These are phyloP conservation scores for Nyctanthes arbortristis DNA, from an alignment of 257 asterid species.

Conservation along the genomic window DNA sequence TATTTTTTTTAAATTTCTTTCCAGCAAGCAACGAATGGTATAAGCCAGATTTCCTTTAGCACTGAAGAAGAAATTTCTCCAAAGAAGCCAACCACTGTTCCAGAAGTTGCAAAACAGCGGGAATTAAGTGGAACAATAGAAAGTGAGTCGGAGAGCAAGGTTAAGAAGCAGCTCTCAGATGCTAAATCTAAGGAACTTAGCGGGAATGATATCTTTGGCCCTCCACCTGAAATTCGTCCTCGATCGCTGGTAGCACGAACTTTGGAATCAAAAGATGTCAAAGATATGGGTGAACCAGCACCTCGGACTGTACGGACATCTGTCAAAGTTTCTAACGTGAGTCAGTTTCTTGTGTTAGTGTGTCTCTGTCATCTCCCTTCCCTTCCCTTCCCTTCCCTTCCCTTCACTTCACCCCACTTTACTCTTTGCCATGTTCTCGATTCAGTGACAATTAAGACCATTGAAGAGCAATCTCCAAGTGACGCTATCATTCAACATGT, in stretches of 20 bases:
- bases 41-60: constrained; percentile 92
- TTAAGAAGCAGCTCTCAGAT: constrained; percentile 64
- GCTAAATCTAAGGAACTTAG: constrained; percentile 85
- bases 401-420: too few species aligned
- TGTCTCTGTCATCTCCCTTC: too few species aligned
- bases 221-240: constrained; percentile 67
- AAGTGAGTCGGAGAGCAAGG: constrained; percentile 56
- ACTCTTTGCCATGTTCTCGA: too few species aligned
- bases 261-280: constrained; percentile 57
- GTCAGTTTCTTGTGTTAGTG: constrained; percentile 23
- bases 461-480: too few species aligned
- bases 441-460: too few species aligned
- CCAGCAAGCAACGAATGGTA: constrained; percentile 88
- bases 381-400: too few species aligned
- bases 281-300: constrained; percentile 72
- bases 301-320: constrained; percentile 83
- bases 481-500: too few species aligned
- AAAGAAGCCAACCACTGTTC: constrained; percentile 70
- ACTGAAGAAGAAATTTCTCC: constrained; percentile 82
- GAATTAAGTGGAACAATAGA: constrained; percentile 86
- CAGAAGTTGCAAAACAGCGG: constrained; percentile 93
- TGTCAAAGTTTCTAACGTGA: constrained; percentile 88
- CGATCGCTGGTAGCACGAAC: constrained; percentile 65
- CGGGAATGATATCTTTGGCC: constrained; percentile 90
- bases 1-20: constrained; percentile 9